Evolutionary conservation across 2,329 filamentous ascomycete genomes (phyloP), one percentile per base, ranked within the genome.

Genomic region (Colletotrichum salicis): DNA sequence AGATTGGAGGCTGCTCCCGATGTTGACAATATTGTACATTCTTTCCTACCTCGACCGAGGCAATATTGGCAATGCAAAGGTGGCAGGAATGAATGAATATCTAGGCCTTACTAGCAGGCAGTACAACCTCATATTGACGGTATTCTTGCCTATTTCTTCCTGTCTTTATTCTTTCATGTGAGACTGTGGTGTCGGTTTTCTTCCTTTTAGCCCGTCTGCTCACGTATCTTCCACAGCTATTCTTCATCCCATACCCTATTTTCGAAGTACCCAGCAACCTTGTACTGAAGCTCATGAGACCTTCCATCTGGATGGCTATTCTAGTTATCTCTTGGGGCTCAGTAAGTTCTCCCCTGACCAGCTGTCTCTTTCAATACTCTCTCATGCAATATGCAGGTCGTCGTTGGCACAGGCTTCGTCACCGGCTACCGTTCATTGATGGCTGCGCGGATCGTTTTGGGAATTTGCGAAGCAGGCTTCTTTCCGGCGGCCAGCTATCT

Each of bases 231-330:
- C 33, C 5, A 12, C 11, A 35, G 33, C 33, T 35, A 2, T 35
- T 35, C 4, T 35, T 35, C 33, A 35, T 35, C 12, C 33, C 33
- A 11, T 35, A 35, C 33, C 11, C 33, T 1, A 82, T 92, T n/a
- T 91, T 91, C 72, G 91, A 93, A 76, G 86, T 88, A 0, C 78
- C 91, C 31, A 92, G 90, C 35, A 93, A 93, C 76, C 82, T 92
- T 63, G 80, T 93, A 52, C 85, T 93, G 63, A 93, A 92, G 78
- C 84, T 84, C 1, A 81, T 92, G 5, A 62, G 62, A n/a, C 91
- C 92, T 0, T 89, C 88, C 48, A 80, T 91, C 45, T 93, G 93
- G 75, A 84, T 92, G 45, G 89, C 91, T 0, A 79, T 85, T 2
- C 92, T 93, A 65, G 92, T 93, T 86, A 78, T 90, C 3, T 77